Conservation (phyloP, 352 stramenopile species). For the Phytophthora cryptogea region DNA sequence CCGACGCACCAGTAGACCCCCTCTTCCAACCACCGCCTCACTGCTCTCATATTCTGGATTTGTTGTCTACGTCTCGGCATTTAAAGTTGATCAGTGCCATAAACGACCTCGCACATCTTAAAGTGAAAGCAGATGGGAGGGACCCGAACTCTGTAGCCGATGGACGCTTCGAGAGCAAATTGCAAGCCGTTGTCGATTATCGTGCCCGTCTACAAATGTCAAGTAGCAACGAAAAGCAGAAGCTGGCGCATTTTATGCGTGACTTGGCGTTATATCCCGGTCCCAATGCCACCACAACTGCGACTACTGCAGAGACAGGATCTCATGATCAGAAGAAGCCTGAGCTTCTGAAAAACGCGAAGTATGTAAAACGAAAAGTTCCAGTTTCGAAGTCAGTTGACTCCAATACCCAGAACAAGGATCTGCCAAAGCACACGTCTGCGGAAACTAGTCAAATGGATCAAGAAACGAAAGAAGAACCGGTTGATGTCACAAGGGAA, state of each 20-base stretch:
- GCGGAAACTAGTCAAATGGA: constrained; percentile 9
- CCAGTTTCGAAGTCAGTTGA: constrained; percentile 21
- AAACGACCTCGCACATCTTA: constrained; percentile 72
- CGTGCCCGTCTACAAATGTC: constrained; percentile 76
- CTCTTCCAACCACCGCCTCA: constrained; percentile 58
- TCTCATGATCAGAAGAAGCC: constrained; percentile 7
- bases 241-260: constrained; percentile 46
- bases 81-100: constrained; percentile 75
- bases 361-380: constrained; percentile 63
- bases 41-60: constrained; percentile 60
- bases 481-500: not conserved
- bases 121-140: constrained; percentile 38
- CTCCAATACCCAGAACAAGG: not conserved
- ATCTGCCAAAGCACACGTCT: not conserved
- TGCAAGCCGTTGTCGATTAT: constrained; percentile 77
- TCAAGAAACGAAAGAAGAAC: constrained; percentile 30
- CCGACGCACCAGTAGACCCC: constrained; percentile 45
- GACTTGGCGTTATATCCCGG: constrained; percentile 28
- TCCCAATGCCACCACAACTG: not conserved
- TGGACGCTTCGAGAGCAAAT: constrained; percentile 54
- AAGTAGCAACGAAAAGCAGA: constrained; percentile 70
- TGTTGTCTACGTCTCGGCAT: constrained; percentile 73
- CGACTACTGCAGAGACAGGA: constrained; percentile 5
- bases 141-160: constrained; percentile 27
- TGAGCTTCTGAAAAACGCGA: constrained; percentile 31